Evolutionary conservation across 164 flowering plant species (phyloP).

Genomic region (Euptelea pleiosperma): DNA sequence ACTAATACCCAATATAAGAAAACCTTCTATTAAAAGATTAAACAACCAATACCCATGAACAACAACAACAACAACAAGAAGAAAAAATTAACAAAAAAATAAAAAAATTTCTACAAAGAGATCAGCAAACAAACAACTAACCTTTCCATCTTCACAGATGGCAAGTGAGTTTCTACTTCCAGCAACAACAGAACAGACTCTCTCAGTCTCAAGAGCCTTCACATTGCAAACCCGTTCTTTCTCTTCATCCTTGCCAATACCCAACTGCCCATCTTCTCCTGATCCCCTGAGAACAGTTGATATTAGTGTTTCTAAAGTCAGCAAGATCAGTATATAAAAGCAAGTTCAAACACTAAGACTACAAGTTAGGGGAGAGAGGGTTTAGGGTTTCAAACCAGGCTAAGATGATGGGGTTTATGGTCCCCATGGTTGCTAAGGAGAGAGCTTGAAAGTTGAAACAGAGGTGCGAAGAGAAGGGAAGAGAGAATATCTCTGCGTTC

Average conservation of each 20-base stretch:
- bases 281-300: conserved; percentile 68
- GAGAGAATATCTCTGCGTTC: too few species aligned
- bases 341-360: too few species aligned
- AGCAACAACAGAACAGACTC: conserved; percentile 71
- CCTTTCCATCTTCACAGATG: conserved; percentile 92
- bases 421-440: conserved; percentile 13
- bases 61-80: not conserved
- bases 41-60: not conserved
- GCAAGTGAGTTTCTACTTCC: conserved; percentile 99
- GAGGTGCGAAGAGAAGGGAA: too few species aligned
- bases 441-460: not conserved
- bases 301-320: not conserved
- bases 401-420: conserved; percentile 18
- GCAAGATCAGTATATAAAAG: not conserved
- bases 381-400: conserved; percentile 31
- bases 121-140: conserved; percentile 9
- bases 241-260: conserved; percentile 82
- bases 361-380: conserved; percentile 7
- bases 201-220: conserved; percentile 44
- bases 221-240: conserved; percentile 74
- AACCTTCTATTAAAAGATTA: conserved; percentile 1
- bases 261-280: conserved; percentile 99
- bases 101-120: too few species aligned
- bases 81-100: not conserved
- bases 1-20: conserved; percentile 32